Conservation (phyloP, 345 rosid genomes). For the Isatis tinctoria region DNA sequence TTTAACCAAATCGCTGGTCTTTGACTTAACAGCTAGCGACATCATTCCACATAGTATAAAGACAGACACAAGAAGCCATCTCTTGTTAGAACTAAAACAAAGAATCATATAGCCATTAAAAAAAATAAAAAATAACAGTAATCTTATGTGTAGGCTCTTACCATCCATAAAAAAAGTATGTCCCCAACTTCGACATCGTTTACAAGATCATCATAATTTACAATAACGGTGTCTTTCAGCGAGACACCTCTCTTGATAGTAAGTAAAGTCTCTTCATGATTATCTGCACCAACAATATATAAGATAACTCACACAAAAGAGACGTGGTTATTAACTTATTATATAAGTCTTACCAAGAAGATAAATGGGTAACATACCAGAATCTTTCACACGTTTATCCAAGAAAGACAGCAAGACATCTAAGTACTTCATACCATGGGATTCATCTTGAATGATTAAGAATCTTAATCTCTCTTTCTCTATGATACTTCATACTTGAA, state of each 20-base stretch:
- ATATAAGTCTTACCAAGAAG: not conserved
- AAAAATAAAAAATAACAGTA: not conserved
- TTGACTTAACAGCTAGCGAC: slow-evolving; percentile 82
- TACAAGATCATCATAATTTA: slow-evolving; percentile 87
- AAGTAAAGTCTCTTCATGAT: slow-evolving; percentile 45
- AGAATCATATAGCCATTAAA: not conserved
- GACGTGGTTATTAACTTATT: not conserved
- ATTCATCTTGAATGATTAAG: slow-evolving; percentile 50
- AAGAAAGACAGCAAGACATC: slow-evolving; percentile 62
- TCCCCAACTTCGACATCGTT: slow-evolving; percentile 89
- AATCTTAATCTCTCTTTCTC: slow-evolving; percentile 46
- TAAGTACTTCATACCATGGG: slow-evolving; percentile 45
- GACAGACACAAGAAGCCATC: not conserved
- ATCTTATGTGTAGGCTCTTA: slow-evolving; percentile 25
- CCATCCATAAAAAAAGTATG: slow-evolving; percentile 87
- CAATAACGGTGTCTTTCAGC: slow-evolving; percentile 75
- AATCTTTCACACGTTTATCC: slow-evolving; percentile 39
- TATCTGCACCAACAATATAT: slow-evolving; percentile 38
- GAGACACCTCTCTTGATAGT: slow-evolving; percentile 72
- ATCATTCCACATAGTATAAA: slow-evolving; percentile 87
- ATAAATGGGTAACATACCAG: slow-evolving; percentile 43
- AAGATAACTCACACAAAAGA: not conserved
- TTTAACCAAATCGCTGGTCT: slow-evolving; percentile 67
- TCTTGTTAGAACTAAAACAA: not conserved
- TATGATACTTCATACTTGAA: slow-evolving; percentile 53